Percentiles rank a stretch among this genome's conserved stretches.
These are phyloP conservation scores for Cicer judaicum DNA, from an alignment of 306 rosid species.

Conservation along the genomic window DNA sequence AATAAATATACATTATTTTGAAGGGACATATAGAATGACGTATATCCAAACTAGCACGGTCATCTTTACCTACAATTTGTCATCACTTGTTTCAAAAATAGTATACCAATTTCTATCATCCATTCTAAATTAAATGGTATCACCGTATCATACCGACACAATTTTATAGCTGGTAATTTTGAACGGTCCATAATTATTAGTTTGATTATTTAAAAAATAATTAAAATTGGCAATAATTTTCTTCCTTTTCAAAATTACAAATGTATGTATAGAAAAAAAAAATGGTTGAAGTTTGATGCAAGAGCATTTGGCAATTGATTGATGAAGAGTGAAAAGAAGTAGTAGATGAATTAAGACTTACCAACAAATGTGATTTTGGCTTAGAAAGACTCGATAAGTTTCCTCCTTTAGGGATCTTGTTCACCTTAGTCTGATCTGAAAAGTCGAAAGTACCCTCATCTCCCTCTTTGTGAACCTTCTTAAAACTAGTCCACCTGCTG, in stretches of 20 bases:
- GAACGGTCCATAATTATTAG: constrained; percentile 7
- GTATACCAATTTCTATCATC: constrained; percentile 1
- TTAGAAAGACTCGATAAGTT: constrained; percentile 46
- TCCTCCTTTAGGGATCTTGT: constrained; percentile 49
- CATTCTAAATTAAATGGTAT: neutral
- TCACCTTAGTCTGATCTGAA: constrained; percentile 45
- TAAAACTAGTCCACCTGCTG: constrained; percentile 64
- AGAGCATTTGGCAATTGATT: neutral
- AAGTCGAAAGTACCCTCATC: constrained; percentile 59
- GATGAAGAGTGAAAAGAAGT: neutral
- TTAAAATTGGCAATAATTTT: neutral
- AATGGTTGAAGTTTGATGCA: neutral
- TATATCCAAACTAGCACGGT: neutral
- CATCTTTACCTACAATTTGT: constrained; percentile 2
- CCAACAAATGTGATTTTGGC: constrained; percentile 65
- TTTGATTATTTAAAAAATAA: neutral
- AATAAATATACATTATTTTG: neutral
- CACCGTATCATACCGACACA: neutral
- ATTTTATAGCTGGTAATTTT: neutral
- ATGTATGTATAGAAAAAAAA: neutral
- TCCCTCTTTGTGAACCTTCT: constrained; percentile 55
- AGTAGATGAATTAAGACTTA: constrained; percentile 41
- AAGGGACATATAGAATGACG: neutral
- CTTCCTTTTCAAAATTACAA: constrained; percentile 2
- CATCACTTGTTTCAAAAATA: neutral